Conservation (phyloP, 1,139 yeast species). For the Nakaseomyces uthaithaninus region DNA sequence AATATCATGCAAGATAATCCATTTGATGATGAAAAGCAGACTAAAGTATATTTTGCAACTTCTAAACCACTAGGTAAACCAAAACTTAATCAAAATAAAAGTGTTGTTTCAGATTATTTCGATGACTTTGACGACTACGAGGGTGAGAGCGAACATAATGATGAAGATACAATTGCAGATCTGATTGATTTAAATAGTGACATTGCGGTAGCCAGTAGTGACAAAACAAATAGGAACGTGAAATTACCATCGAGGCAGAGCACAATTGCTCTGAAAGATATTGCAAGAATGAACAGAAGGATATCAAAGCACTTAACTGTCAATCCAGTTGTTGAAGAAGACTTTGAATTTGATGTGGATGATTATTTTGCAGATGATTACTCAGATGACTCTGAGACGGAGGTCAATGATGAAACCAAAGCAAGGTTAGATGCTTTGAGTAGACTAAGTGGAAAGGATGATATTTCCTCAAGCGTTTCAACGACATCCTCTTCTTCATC, state of each 20-base stretch:
- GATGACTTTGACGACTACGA: slow-evolving; percentile 73
- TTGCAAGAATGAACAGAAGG: slow-evolving; percentile 2
- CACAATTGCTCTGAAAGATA: slow-evolving; percentile 1
- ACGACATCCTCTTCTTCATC: background rate
- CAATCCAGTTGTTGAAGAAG: slow-evolving; percentile 10
- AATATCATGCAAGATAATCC: background rate
- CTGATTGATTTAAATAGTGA: slow-evolving; percentile 1
- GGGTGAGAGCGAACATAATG: slow-evolving; percentile 17
- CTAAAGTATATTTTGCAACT: slow-evolving; percentile 19
- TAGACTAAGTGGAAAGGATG: slow-evolving; percentile 8
- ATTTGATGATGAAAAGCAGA: background rate
- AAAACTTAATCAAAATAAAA: slow-evolving; percentile 55
- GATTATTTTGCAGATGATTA: slow-evolving; percentile 20
- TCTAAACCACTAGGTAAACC: slow-evolving; percentile 19
- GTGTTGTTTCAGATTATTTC: slow-evolving; percentile 51
- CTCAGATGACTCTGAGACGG: slow-evolving; percentile 15
- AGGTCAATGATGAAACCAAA: slow-evolving; percentile 5
- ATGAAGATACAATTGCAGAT: slow-evolving; percentile 14
- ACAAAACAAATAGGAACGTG: background rate
- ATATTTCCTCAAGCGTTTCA: background rate
- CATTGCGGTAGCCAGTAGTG: background rate
- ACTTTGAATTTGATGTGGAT: slow-evolving; percentile 19
- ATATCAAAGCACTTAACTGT: slow-evolving; percentile 5
- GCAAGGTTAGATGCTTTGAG: slow-evolving; percentile 10
- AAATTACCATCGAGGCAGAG: background rate